Base-by-base conservation (phyloP, 805 yeast genomes). In the Myxozyma sirexii region DNA sequence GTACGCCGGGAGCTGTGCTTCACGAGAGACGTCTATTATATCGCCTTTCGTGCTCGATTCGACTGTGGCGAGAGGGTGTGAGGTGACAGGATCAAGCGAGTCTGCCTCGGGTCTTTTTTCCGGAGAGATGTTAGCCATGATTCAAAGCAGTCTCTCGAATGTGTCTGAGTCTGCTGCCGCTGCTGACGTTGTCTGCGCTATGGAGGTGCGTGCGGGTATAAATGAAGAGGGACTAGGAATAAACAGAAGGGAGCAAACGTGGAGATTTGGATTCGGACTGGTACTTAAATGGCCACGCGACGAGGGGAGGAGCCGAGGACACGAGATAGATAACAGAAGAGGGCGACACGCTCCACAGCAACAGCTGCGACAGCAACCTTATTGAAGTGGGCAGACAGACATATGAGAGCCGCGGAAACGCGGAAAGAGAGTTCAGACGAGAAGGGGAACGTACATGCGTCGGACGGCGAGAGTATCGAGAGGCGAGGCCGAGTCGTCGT, bases 41-140 rank as follows among this genome's bases (percentile, higher is more conserved):
- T 41, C 54, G 15, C 17, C 46, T 39, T 42, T 47, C 37, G 42
- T 54, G 39, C 46, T 29, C 21, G 62, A 45, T 44, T 41, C 55
- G 35, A 53, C 51, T 17, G 42, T 21, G 41, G 49, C 48, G n/a
- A 54, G 58, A 33, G 58, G 58, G 37, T 59, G 51, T 2, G 35
- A 23, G 31, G 26, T 24, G 17, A 41, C 59, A 17, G 41, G 13
- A 21, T 31, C 43, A 43, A 21, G 39, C 31, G 42, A 19, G 31
- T 29, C 56, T n/a, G 44, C 27, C 19, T 29, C 50, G 15, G 56
- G 42, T n/a, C 63, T 59, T 50, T 55, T 59, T 38, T 59, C 63
- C 17, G 21, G 19, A n/a, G 24, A 10, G 24, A 48, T 35, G 59
- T 54, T 54, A 59, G 59, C 46, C 57, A 57, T 57, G 24, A 27